Conservation (phyloP, 2,329 filamentous ascomycete species). For the Fusarium sp. region DNA sequence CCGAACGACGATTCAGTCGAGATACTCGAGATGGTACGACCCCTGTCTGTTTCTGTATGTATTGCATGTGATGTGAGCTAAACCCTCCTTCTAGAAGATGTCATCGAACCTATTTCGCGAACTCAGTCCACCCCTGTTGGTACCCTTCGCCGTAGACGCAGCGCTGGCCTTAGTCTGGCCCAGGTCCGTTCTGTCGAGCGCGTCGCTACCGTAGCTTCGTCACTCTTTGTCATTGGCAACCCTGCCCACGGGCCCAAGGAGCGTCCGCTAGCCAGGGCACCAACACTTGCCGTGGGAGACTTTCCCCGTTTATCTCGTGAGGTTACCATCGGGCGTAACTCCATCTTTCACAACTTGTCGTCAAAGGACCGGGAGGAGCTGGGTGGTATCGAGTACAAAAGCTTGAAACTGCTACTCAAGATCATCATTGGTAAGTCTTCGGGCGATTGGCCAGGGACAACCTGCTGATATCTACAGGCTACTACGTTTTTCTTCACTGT, state of each 20-base stretch:
- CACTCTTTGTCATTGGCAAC: constrained; percentile 54
- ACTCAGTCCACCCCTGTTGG: constrained; percentile 14
- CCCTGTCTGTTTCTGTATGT: background rate
- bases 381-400: constrained; percentile 65
- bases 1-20: constrained; percentile 30
- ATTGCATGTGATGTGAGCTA: background rate
- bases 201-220: constrained; percentile 50
- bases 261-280: constrained; percentile 18
- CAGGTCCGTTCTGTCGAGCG: constrained; percentile 53
- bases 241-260: constrained; percentile 30
- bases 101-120: constrained; percentile 30
- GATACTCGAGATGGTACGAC: constrained; percentile 33
- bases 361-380: constrained; percentile 57
- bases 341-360: constrained; percentile 58
- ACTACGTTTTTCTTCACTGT: constrained; percentile 59
- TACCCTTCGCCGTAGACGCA: constrained; percentile 42
- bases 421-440: constrained; percentile 54
- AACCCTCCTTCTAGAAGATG: constrained; percentile 28
- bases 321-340: constrained; percentile 60
- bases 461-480: constrained; percentile 47
- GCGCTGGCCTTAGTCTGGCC: constrained; percentile 41
- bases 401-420: constrained; percentile 61
- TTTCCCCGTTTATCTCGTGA: constrained; percentile 56
- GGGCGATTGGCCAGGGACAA: accelerated
- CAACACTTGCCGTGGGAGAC: constrained; percentile 39